Evolutionary conservation across 495 filamentous ascomycete genomes (phyloP), one percentile per base, ranked within the genome.

Genomic region (Articulospora tetracladia): DNA sequence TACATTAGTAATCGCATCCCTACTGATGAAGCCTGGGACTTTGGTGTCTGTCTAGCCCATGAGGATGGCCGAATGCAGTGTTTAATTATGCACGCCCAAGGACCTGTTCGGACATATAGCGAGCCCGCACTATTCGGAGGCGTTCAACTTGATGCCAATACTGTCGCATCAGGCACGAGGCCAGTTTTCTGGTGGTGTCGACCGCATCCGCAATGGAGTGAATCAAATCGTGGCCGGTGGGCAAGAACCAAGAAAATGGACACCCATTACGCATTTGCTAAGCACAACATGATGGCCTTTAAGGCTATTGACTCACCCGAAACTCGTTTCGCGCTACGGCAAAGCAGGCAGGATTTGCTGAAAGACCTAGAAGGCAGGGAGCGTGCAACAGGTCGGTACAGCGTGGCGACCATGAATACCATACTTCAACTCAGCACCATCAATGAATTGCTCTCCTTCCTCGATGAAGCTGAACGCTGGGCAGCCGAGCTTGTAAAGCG

Each of bases 111-210:
- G 41, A 53, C 49, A 11, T 59, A 59, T 26, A 36, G 20, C 6
- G 48, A 41, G 8, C 57, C 57, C 7, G 32, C 28, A 2, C 22
- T 44, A 0, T 22, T 34, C 17, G 48, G 28, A 7, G 53, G 53
- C 11, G 32, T 41, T 13, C 47, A 50, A 22, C 23, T 23, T 13
- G 55, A 49, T 48, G 44, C 13, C 27, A 44, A 44, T 19, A 44
- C n/a, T 7, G 39, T n/a, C 39, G 15, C n/a, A 8, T 44, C 39
- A 3, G 47, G 57, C 19, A 28, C 39, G 17, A 36, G 12, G 11
- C 32, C 27, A 20, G 22, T 39, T 3, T 59, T 59, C 17, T 59
- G 57, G 57, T 59, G 57, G 57, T 59, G 57, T 47, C 27, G 57
- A 20, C 57, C 48, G 19, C 48, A 53, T 53, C 57, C 57, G 2